Evolutionary conservation across 2,329 filamentous ascomycete genomes (phyloP).

Genomic region (Alternaria burnsii): DNA sequence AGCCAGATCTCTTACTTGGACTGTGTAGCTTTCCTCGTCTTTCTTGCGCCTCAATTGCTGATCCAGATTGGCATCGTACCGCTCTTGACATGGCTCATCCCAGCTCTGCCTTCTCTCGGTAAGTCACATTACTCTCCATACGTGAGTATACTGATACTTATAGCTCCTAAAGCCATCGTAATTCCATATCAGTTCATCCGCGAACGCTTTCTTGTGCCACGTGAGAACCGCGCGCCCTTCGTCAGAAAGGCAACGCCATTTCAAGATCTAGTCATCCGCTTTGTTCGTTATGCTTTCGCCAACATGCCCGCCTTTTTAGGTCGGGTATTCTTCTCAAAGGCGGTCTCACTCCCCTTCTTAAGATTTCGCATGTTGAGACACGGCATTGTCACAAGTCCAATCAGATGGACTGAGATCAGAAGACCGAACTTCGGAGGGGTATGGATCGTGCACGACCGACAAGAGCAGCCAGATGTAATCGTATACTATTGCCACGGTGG

Average conservation of each 20-base stretch:
- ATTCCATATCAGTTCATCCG: conserved; percentile 67
- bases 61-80: conserved; percentile 70
- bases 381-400: conserved; percentile 69
- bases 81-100: conserved; percentile 66
- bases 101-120: conserved; percentile 76
- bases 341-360: conserved; percentile 76
- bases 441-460: conserved; percentile 72
- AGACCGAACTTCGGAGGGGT: conserved; percentile 68
- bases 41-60: conserved; percentile 76
- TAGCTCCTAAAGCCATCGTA: conserved; percentile 59
- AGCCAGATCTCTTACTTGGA: conserved; percentile 78
- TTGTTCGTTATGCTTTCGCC: conserved; percentile 79
- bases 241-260: conserved; percentile 75
- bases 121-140: conserved; percentile 31
- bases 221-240: conserved; percentile 65
- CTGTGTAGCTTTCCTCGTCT: conserved; percentile 75
- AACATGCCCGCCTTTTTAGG: conserved; percentile 73
- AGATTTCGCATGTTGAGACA: conserved; percentile 78
- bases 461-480: conserved; percentile 74
- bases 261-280: conserved; percentile 79
- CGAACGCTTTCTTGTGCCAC: conserved; percentile 64
- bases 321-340: conserved; percentile 79
- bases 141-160: conserved; percentile 38
- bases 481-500: conserved; percentile 85
- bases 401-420: conserved; percentile 70